These are phyloP conservation scores for Calonectria naviculata DNA, from an alignment of 2,329 filamentous ascomycete species.

Conservation along the genomic window DNA sequence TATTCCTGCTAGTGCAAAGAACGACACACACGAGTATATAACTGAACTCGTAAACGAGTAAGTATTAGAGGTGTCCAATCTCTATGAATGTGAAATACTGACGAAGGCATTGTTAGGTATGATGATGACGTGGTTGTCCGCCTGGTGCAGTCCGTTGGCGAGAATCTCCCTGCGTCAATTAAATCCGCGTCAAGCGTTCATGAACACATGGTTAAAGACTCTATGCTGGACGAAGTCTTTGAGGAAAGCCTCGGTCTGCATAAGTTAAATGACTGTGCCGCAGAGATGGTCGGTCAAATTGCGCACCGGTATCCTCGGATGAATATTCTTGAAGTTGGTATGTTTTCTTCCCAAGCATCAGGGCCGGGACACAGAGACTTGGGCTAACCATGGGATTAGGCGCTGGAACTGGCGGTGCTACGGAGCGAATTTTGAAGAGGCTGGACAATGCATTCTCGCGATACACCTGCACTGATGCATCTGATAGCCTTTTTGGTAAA, in stretches of 20 bases:
- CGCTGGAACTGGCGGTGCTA: constrained; percentile 25
- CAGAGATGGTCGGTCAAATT: not conserved
- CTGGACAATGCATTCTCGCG: not conserved
- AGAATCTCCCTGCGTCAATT: not conserved
- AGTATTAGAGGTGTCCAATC: no score
- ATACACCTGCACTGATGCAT: constrained; percentile 27
- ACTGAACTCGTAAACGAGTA: no score
- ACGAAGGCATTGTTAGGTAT: no score
- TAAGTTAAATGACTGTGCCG: not conserved
- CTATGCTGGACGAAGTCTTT: not conserved
- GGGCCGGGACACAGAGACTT: no score
- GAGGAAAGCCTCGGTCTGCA: not conserved
- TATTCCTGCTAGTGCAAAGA: not conserved
- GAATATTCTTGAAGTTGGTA: constrained; percentile 11
- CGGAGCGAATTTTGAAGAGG: not conserved
- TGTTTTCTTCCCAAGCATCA: not conserved
- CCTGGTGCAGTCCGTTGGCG: not conserved
- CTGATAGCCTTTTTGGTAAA: constrained; percentile 12
- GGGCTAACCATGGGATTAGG: not conserved
- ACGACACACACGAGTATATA: not conserved
- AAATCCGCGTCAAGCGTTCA: not conserved
- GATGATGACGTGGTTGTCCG: not conserved
- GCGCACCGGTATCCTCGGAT: constrained; percentile 4
- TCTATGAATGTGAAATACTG: no score
- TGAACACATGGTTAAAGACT: constrained; percentile 5